A percentile compares a stretch with the other conserved stretches of the same genome.
These are phyloP conservation scores for Pezizomycotina sp. DNA, from an alignment of 2,329 filamentous ascomycete species.

Conservation along the genomic window DNA sequence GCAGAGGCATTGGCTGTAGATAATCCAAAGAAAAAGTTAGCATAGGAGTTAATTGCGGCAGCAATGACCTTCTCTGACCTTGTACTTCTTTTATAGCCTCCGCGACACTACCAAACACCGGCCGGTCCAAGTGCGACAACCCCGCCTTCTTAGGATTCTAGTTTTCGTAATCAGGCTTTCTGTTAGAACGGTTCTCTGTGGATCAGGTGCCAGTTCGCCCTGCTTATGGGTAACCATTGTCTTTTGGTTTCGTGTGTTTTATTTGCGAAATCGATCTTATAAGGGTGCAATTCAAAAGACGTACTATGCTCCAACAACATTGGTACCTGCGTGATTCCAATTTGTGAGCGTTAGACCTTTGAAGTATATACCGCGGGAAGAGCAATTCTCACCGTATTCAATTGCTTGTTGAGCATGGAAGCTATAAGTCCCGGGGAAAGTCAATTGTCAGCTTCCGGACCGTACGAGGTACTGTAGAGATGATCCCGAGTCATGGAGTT, in stretches of 20 bases:
- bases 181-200: too few relatives aligned
- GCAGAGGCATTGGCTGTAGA: constrained; percentile 75
- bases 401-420: constrained; percentile 97
- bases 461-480: constrained; percentile 2
- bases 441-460: constrained; percentile 28
- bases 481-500: constrained; percentile 1
- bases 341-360: constrained; percentile 25
- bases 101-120: constrained; percentile 77
- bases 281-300: neutral
- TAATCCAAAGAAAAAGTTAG: too few relatives aligned
- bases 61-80: constrained; percentile 15
- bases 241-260: neutral
- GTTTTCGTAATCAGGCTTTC: neutral
- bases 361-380: constrained; percentile 14
- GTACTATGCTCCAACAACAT: constrained; percentile 68
- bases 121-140: constrained; percentile 69
- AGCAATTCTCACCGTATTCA: constrained; percentile 62
- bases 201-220: too few relatives aligned
- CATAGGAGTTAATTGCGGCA: too few relatives aligned
- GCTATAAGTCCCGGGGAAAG: constrained; percentile 36
- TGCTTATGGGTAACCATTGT: too few relatives aligned
- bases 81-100: constrained; percentile 68
- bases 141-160: constrained; percentile 94
- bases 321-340: constrained; percentile 51
- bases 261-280: neutral